phyloP scores from a whole-genome alignment of 176 grass and related monocot genomes.

The Oryza glaberrima region DNA sequence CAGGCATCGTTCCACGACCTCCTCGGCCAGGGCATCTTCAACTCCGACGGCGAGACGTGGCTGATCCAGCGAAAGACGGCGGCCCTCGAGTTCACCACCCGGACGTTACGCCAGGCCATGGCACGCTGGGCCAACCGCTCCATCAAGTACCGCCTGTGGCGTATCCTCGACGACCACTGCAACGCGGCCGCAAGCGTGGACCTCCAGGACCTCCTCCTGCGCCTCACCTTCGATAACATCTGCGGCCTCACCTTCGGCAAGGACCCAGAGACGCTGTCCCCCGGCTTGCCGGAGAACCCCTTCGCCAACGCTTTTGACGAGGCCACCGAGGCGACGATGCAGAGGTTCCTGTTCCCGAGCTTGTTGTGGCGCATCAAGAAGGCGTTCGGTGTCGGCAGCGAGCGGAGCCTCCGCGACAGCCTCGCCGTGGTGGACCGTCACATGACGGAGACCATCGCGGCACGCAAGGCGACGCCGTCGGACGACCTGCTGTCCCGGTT shows the following conservation, averaged over 20 bases:
- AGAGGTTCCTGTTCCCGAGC: constrained; percentile 79
- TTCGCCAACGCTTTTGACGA: constrained; percentile 87
- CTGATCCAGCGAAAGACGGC: constrained; percentile 96
- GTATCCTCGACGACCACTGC: constrained; percentile 65
- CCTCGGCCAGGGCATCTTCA: constrained; percentile 97
- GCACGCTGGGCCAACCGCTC: constrained; percentile 80
- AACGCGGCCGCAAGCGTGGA: constrained; percentile 58
- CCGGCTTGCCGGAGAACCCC: constrained; percentile 63
- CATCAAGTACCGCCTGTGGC: constrained; percentile 78
- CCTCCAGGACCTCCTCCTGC: constrained; percentile 88
- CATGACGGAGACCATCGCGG: constrained; percentile 76
- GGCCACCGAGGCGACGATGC: constrained; percentile 80
- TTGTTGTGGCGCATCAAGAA: constrained; percentile 93
- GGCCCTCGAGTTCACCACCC: constrained; percentile 93
- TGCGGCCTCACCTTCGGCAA: constrained; percentile 96
- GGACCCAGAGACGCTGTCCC: constrained; percentile 82
- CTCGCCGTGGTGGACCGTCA: constrained; percentile 74
- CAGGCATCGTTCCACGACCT: constrained; percentile 93
- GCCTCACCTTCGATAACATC: constrained; percentile 97
- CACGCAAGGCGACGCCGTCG: constrained; percentile 71
- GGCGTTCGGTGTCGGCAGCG: constrained; percentile 75
- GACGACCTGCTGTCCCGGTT: constrained; percentile 92
- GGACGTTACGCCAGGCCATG: constrained; percentile 91
- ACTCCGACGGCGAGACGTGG: constrained; percentile 97
- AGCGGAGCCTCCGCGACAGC: constrained; percentile 70